phyloP scores from a whole-genome alignment of 2,329 filamentous ascomycete species.

The Penicillium fuscoglaucum region DNA sequence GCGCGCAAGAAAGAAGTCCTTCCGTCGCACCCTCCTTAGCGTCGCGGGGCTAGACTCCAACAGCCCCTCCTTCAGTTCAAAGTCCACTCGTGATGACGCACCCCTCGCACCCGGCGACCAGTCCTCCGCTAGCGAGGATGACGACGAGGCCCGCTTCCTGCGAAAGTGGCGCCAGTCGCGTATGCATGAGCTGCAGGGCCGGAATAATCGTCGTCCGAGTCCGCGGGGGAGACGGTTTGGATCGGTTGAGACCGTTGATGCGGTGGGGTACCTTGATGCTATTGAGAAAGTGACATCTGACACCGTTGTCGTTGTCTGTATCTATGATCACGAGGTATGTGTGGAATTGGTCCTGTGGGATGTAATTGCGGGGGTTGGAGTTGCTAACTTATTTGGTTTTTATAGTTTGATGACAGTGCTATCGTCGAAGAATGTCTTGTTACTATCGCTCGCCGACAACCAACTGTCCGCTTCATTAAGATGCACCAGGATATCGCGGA shows the following conservation, averaged over 20 bases:
- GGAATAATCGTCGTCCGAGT: constrained; percentile 68
- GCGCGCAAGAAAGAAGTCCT: constrained; percentile 49
- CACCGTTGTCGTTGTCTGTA: constrained; percentile 86
- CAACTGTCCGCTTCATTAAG: constrained; percentile 81
- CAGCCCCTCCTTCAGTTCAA: constrained; percentile 25
- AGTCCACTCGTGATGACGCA: constrained; percentile 29
- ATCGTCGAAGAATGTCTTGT: constrained; percentile 76
- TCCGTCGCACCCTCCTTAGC: constrained; percentile 46
- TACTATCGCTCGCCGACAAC: constrained; percentile 70
- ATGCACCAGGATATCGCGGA: constrained; percentile 90
- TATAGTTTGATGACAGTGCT: constrained; percentile 72
- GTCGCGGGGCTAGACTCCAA: constrained; percentile 36
- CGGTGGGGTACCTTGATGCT: constrained; percentile 88
- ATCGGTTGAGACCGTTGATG: constrained; percentile 79
- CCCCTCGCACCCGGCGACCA: constrained; percentile 9
- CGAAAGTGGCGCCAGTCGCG: constrained; percentile 80
- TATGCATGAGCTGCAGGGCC: constrained; percentile 71
- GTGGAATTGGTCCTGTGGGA: not conserved
- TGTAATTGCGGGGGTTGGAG: not conserved
- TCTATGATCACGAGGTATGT: constrained; percentile 82
- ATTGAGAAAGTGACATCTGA: constrained; percentile 84
- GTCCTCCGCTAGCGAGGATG: constrained; percentile 51
- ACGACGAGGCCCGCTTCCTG: constrained; percentile 79
- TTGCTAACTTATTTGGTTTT: constrained; percentile 1
- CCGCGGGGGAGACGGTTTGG: constrained; percentile 79